A percentile compares a stretch with the other conserved stretches of the same genome.
phyloP scores from a whole-genome alignment of 306 rosid genomes.

The Ormosia semicastrata region DNA sequence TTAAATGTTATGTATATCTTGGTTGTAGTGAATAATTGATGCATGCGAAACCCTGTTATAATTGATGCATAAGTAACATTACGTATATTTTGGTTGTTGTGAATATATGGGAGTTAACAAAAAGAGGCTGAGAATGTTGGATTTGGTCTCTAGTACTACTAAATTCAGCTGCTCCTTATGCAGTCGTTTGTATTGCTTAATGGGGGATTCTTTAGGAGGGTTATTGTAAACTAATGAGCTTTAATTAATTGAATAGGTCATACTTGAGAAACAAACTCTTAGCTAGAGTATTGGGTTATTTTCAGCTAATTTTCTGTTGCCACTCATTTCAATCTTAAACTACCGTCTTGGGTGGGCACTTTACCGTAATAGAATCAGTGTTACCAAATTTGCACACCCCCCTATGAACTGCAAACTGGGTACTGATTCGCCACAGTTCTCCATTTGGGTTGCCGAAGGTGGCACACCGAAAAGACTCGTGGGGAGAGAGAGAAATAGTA shows the following conservation, averaged over 20 bases:
- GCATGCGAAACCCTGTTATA: neutral
- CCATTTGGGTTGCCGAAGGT: too few relatives aligned
- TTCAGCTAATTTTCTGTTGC: constrained; percentile 2
- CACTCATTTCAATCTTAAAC: neutral
- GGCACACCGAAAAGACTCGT: too few relatives aligned
- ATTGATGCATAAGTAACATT: neutral
- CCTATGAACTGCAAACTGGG: too few relatives aligned
- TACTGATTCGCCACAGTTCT: too few relatives aligned
- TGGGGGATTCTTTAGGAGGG: neutral
- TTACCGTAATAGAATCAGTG: neutral
- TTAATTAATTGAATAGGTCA: neutral
- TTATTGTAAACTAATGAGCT: neutral
- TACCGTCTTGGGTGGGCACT: neutral
- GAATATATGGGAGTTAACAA: neutral
- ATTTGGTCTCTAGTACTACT: neutral
- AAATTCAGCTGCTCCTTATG: neutral
- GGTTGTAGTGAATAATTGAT: constrained; percentile 1
- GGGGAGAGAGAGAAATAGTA: too few relatives aligned
- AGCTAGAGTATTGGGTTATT: neutral
- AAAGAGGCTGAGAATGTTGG: neutral
- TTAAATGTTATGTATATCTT: neutral
- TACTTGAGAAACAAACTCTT: too few relatives aligned
- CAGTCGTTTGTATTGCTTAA: neutral
- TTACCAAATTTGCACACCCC: too few relatives aligned
- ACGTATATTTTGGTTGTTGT: neutral